phyloP scores from a whole-genome alignment of 768 basidiomycete genomes.

The Daedaleopsis sinensis region DNA sequence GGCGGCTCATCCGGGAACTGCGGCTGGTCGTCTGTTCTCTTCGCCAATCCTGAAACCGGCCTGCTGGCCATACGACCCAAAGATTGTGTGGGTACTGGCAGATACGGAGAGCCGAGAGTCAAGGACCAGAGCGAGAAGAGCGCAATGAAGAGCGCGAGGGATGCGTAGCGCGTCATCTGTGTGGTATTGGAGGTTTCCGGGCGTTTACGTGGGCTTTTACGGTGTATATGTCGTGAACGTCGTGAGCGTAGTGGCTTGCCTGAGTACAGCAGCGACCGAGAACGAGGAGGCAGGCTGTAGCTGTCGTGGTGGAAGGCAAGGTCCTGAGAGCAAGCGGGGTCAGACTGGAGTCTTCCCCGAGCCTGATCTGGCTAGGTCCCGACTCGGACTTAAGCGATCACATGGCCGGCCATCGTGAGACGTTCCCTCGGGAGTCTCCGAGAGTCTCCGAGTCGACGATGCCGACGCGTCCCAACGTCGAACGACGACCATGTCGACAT shows the following conservation, averaged over 20 bases:
- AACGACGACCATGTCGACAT: no score
- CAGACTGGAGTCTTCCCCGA: not conserved
- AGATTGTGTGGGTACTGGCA: slow-evolving; percentile 4
- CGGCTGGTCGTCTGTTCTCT: slow-evolving; percentile 33
- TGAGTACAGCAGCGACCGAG: not conserved
- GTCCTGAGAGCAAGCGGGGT: not conserved
- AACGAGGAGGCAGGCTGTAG: not conserved
- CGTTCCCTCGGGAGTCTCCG: no score
- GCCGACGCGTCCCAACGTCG: no score
- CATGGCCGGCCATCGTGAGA: not conserved
- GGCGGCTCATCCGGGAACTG: slow-evolving; percentile 54
- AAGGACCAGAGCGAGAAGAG: slow-evolving; percentile 4
- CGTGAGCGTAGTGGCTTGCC: not conserved
- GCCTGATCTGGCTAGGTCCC: not conserved
- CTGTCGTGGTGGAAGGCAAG: not conserved
- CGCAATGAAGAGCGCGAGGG: slow-evolving; percentile 9
- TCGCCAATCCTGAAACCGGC: slow-evolving; percentile 7
- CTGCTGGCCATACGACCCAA: not conserved
- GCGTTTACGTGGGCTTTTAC: not conserved
- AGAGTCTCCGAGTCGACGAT: no score
- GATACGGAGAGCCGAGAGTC: slow-evolving; percentile 8
- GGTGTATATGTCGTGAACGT: not conserved
- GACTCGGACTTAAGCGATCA: not conserved
- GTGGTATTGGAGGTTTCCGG: not conserved
- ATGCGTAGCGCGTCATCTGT: slow-evolving; percentile 11